Base-by-base conservation (phyloP, 2,329 filamentous ascomycete genomes). In the Botrytis porri region DNA sequence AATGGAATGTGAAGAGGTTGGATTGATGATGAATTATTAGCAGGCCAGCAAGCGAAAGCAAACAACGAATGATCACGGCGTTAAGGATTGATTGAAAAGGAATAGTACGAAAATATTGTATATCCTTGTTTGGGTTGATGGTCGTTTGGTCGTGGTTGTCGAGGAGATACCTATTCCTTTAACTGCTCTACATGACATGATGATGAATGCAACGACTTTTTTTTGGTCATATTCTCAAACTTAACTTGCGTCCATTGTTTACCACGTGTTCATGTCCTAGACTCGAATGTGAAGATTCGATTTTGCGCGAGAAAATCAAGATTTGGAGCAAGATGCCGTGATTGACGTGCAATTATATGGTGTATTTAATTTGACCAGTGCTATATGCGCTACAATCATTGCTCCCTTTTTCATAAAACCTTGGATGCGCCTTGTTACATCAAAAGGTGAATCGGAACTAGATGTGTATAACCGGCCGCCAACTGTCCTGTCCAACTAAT, bases 181-280 rank as follows among this genome's bases (percentile, higher is more conserved):
- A 65, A 22, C 9, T 37, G 10, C 69, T 71, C 7, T 43, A 63
- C 45, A 51, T 67, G 62, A 63, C 35, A 39, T 67, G 62, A 70
- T 69, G 64, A 67, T 69, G 41, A 71, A 71, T 64, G 43, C 16
- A 71, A 70, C 20, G 69, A 71, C 22, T 65, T 71, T 41, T 41
- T 64, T 69, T 43, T 43, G 39, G 48, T 57, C 25, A 41, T 57
- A 32, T 22, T 22, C 14, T n/a, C 3, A 41, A 29, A 12, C 39
- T 41, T 5, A 18, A 14, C 18, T n/a, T 12, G 4, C 4, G 4
- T 32, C 3, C 25, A 20, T 20, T 20, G 7, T 29, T 3, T 41
- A 10, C 9, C 16, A 14, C 25, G 16, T 29, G 14, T 10, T 29
- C 25, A 12, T 54, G 48, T 16, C 22, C 12, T 7, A 54, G 48